phyloP scores from a whole-genome alignment of 495 filamentous ascomycete genomes.

The Aspergillus sclerotioniger region DNA sequence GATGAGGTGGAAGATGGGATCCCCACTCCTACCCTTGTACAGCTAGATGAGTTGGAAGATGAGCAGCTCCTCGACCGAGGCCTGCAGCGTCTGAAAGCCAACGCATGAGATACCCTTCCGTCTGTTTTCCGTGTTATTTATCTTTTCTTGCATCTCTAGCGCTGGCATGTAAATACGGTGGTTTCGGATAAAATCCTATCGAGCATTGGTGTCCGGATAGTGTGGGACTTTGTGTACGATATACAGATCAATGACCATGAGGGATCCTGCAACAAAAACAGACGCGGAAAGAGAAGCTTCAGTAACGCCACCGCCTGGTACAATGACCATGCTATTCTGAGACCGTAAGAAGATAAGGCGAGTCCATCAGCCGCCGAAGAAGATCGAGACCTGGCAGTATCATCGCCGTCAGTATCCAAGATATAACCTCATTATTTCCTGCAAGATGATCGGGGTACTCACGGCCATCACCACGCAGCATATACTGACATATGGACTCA shows the following conservation, averaged over 20 bases:
- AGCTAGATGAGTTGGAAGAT: conserved; percentile 15
- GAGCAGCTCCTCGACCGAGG: conserved; percentile 35
- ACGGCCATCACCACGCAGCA: conserved; percentile 96
- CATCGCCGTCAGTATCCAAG: conserved; percentile 10
- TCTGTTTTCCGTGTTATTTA: conserved; percentile 13
- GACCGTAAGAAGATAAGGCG: conserved; percentile 6
- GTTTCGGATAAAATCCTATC: conserved; percentile 3
- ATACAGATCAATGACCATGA: conserved; percentile 17
- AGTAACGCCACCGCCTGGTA: conserved; percentile 16
- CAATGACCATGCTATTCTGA: conserved; percentile 12
- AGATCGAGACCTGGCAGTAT: conserved; percentile 39
- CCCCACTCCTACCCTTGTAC: too few relatives aligned
- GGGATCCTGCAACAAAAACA: not conserved
- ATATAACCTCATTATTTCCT: too few relatives aligned
- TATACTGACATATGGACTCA: conserved; percentile 94
- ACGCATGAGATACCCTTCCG: conserved; percentile 31
- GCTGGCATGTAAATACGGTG: not conserved
- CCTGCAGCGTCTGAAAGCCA: conserved; percentile 31
- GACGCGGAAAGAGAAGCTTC: not conserved
- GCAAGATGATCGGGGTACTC: conserved; percentile 33
- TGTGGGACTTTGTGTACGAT: conserved; percentile 19
- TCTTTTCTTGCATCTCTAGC: conserved; percentile 17
- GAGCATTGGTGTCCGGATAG: conserved; percentile 13
- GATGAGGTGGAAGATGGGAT: too few relatives aligned
- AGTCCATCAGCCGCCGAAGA: conserved; percentile 37